Evolutionary conservation across 352 stramenopile species (phyloP).

Genomic region (Phytophthora niederhauseri): DNA sequence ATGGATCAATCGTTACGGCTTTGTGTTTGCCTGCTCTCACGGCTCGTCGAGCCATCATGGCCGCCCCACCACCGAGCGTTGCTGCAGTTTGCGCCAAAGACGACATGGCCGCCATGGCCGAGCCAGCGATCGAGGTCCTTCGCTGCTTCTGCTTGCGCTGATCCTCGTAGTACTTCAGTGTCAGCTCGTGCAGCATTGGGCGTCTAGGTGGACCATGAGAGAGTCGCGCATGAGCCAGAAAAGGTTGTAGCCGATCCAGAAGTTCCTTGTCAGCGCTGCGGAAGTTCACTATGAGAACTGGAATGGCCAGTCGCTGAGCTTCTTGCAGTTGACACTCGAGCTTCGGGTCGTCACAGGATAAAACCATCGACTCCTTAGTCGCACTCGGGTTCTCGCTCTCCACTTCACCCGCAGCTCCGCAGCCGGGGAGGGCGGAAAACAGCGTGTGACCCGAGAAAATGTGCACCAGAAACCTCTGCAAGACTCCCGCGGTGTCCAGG

Average conservation of each 20-base stretch:
- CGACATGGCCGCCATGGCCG: slow-evolving; percentile 11
- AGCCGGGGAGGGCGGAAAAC: slow-evolving; percentile 31
- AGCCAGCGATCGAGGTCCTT: slow-evolving; percentile 13
- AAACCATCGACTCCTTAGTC: slow-evolving; percentile 33
- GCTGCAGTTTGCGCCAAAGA: slow-evolving; percentile 12
- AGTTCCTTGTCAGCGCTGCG: slow-evolving; percentile 20
- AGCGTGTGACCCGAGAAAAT: slow-evolving; percentile 51
- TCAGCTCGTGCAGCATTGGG: slow-evolving; percentile 27
- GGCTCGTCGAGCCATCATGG: slow-evolving; percentile 10
- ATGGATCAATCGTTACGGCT: slow-evolving; percentile 4
- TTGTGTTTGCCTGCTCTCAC: slow-evolving; percentile 10
- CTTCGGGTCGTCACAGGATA: slow-evolving; percentile 38
- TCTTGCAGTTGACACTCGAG: slow-evolving; percentile 38
- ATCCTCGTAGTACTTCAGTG: slow-evolving; percentile 27
- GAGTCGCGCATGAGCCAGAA: slow-evolving; percentile 19
- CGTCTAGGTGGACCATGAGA: slow-evolving; percentile 25
- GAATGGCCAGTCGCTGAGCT: slow-evolving; percentile 29
- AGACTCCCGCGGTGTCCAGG: slow-evolving; percentile 42
- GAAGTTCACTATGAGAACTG: slow-evolving; percentile 52
- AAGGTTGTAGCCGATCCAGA: slow-evolving; percentile 22
- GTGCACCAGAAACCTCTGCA: slow-evolving; percentile 57
- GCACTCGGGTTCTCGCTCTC: slow-evolving; percentile 26
- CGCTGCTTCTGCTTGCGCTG: slow-evolving; percentile 27
- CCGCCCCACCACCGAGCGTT: neutral
- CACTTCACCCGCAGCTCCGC: slow-evolving; percentile 13